Conservation (phyloP, 768 basidiomycete species). For the button mushroom (Agaricus bisporus) region DNA sequence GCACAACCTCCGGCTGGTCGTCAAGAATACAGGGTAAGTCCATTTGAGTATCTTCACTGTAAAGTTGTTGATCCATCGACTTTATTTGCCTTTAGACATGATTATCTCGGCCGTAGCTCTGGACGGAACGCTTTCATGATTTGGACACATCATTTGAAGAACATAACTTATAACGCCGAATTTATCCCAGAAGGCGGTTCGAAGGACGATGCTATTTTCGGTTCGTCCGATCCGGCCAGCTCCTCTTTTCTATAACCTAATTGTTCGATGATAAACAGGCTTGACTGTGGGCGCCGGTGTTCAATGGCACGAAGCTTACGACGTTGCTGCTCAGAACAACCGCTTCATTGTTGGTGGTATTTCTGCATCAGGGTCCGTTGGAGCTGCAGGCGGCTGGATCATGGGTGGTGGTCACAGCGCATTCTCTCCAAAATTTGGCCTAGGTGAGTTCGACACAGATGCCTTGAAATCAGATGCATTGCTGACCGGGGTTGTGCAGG, state of each 20-base stretch:
- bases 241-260: neutral
- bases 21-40: slow-evolving; percentile 29
- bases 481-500: slow-evolving; percentile 18
- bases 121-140: slow-evolving; percentile 33
- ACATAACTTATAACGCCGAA: slow-evolving; percentile 24
- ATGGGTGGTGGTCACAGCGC: slow-evolving; percentile 42
- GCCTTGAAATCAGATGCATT: no score
- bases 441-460: slow-evolving; percentile 23
- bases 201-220: slow-evolving; percentile 10
- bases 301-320: slow-evolving; percentile 39
- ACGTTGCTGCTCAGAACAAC: slow-evolving; percentile 28
- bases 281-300: slow-evolving; percentile 36
- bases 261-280: slow-evolving; percentile 10
- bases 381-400: slow-evolving; percentile 43
- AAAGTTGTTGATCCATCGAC: neutral
- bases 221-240: slow-evolving; percentile 3
- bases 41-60: neutral
- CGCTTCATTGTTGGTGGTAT: slow-evolving; percentile 39
- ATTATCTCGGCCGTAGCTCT: slow-evolving; percentile 40
- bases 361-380: slow-evolving; percentile 32
- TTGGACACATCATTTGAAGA: slow-evolving; percentile 34
- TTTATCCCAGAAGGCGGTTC: slow-evolving; percentile 31
- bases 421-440: slow-evolving; percentile 33
- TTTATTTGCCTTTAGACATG: slow-evolving; percentile 18
- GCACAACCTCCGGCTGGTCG: slow-evolving; percentile 29